phyloP scores from a whole-genome alignment of 2,329 filamentous ascomycete species.

The Penicillium sp. region DNA sequence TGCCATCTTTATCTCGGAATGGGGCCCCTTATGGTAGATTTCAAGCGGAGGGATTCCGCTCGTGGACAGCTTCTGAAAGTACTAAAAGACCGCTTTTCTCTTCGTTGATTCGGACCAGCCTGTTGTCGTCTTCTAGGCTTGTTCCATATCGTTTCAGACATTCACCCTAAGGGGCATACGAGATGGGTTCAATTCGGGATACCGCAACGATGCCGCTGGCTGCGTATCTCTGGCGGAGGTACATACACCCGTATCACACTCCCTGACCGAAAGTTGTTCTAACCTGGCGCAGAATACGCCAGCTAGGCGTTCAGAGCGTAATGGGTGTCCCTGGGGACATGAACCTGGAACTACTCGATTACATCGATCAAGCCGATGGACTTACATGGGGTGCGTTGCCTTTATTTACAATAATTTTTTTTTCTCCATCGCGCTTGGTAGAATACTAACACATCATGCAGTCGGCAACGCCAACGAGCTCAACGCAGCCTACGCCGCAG shows the following conservation, averaged over 20 bases:
- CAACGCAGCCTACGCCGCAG: constrained; percentile 13
- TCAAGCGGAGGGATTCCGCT: not conserved
- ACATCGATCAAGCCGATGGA: constrained; percentile 7
- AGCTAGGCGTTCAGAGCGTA: constrained; percentile 6
- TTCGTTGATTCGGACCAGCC: not conserved
- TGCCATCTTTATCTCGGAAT: not conserved
- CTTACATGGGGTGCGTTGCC: constrained; percentile 5
- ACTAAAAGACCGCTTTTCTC: not conserved
- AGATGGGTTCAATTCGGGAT: not conserved
- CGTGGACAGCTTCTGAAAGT: not conserved
- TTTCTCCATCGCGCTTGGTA: too few relatives aligned
- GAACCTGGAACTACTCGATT: constrained; percentile 16
- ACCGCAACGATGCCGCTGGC: not conserved
- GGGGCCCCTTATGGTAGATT: too few relatives aligned
- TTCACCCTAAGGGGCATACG: not conserved
- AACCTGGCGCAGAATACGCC: not conserved
- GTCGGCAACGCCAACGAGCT: constrained; percentile 13
- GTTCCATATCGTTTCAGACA: not conserved
- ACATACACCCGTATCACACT: not conserved
- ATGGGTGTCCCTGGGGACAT: constrained; percentile 13
- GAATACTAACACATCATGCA: not conserved
- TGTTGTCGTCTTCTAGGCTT: not conserved
- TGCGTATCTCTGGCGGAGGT: not conserved
- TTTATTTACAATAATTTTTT: too few relatives aligned
- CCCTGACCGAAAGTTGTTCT: not conserved